phyloP scores from a whole-genome alignment of 2,329 filamentous ascomycete genomes.

The Aspergillus nomiae region DNA sequence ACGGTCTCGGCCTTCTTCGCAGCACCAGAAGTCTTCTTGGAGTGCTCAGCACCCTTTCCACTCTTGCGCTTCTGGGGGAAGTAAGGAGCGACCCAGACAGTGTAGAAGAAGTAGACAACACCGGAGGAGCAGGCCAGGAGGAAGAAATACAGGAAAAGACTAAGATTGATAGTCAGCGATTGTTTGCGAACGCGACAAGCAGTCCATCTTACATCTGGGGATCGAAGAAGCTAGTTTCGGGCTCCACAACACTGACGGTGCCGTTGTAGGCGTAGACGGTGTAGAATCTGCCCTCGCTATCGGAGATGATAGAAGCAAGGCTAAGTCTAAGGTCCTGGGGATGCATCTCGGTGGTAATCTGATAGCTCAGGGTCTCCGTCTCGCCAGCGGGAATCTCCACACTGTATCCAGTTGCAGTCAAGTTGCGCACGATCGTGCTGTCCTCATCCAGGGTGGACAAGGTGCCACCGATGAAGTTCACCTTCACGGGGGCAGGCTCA shows the following conservation, averaged over 20 bases:
- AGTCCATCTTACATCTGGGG: constrained; percentile 78
- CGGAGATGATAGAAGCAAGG: constrained; percentile 72
- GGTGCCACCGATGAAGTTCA: constrained; percentile 75
- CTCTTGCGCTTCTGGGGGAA: constrained; percentile 78
- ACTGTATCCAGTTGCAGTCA: constrained; percentile 75
- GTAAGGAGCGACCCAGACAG: constrained; percentile 93
- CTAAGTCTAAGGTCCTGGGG: constrained; percentile 84
- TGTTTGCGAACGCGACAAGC: background rate
- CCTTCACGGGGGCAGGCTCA: constrained; percentile 72
- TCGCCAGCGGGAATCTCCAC: constrained; percentile 73
- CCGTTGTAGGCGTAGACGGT: constrained; percentile 80
- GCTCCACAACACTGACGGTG: constrained; percentile 83
- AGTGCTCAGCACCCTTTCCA: constrained; percentile 49
- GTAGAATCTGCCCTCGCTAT: constrained; percentile 68
- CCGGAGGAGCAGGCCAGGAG: constrained; percentile 76
- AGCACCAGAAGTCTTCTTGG: constrained; percentile 62
- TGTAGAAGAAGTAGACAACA: constrained; percentile 94
- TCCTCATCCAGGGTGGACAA: constrained; percentile 63
- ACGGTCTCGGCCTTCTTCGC: constrained; percentile 68
- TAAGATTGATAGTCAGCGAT: constrained; percentile 40
- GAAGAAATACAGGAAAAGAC: constrained; percentile 97
- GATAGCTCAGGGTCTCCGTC: constrained; percentile 75
- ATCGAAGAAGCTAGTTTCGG: constrained; percentile 87
- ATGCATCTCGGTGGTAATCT: constrained; percentile 87
- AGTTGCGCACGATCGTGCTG: constrained; percentile 73